Evolutionary conservation across 2,329 filamentous ascomycete genomes (phyloP), one percentile per base, ranked within the genome.

Genomic region (Trichophyton verrucosum): DNA sequence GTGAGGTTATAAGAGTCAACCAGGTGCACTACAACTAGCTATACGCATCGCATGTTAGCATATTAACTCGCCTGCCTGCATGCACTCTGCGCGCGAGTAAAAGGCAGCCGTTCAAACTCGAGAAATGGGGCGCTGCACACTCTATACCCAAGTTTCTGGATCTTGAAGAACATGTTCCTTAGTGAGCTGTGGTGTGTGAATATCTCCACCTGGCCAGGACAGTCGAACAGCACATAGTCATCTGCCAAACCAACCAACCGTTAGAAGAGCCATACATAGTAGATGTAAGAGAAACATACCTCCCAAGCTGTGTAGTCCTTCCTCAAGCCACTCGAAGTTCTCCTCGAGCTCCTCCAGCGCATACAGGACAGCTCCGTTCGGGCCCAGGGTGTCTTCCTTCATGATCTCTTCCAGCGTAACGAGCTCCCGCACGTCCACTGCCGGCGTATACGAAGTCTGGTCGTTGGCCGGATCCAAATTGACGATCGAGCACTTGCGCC

Each of bases 391-490:
- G 70, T 97, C 91, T 63, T 92, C 88, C 53, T 86, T 82, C 94
- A 99, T 99, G 62, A 97, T 88, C 64, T 96, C 90, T 67, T 99
- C 94, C 7, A 99, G 80, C 7, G 90, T 95, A 40, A 97, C 84
- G 0, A 99, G 78, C 61, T 88, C 84, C 63, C 94, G 87, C 60
- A 99, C 92, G 70, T 99, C 94, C 66, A 99, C 81, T 3, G 91
- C 91, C 68, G 86, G 90, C 20, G 87, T 86, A 74, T 97, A 99
- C 64, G 84, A 88, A 1, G 91, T 94, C 63, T 87, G 86, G 70
- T 97, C 92, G 78, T 99, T 99, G 60, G 94, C 94, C 27, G 94
- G 94, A 75, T 99, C 94, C 66, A 99, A 86, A 72, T 99, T 99
- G 62, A 96, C 89, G 42, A 97, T 86, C 15, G 90, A 95, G 78